A percentile compares a stretch with the other conserved stretches of the same genome.
Conservation (phyloP, 1,139 yeast species). For the Debaryomyces nepalensis region DNA sequence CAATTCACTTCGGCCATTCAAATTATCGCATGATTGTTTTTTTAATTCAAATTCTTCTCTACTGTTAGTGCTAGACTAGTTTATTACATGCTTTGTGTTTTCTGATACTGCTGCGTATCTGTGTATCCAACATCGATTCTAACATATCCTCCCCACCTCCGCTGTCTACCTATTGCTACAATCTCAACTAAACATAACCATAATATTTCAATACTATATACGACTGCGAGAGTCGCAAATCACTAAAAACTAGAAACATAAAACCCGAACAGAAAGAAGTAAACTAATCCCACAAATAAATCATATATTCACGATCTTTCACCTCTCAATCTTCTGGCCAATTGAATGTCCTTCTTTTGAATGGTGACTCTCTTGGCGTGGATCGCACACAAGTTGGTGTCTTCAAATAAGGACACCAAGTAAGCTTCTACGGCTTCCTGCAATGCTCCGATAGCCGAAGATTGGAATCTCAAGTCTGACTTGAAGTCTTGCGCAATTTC, state of each 20-base stretch:
- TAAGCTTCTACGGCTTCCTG: slow-evolving; percentile 60
- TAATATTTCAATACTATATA: slow-evolving; percentile 9
- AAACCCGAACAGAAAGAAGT: slow-evolving; percentile 1
- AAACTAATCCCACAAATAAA: slow-evolving; percentile 2
- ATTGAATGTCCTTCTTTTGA: slow-evolving; percentile 58
- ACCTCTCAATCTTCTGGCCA: slow-evolving; percentile 60
- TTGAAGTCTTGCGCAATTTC: slow-evolving; percentile 56
- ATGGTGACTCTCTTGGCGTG: slow-evolving; percentile 60
- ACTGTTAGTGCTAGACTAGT: slow-evolving; percentile 3
- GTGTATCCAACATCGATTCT: no score
- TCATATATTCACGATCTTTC: slow-evolving; percentile 43
- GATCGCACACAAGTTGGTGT: slow-evolving; percentile 58
- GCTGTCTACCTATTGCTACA: background rate
- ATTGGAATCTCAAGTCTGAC: slow-evolving; percentile 56
- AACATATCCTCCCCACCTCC: no score
- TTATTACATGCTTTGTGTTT: background rate
- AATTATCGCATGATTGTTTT: slow-evolving; percentile 7
- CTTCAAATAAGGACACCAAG: slow-evolving; percentile 55
- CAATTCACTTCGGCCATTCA: slow-evolving; percentile 6
- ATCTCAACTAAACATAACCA: slow-evolving; percentile 3
- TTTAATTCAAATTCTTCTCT: slow-evolving; percentile 2
- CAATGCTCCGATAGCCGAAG: slow-evolving; percentile 56
- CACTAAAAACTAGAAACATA: slow-evolving; percentile 4
- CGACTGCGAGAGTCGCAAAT: slow-evolving; percentile 2
- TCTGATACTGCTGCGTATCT: no score